Evolutionary conservation across 2,329 filamentous ascomycete genomes (phyloP).

Genomic region (Paraphaeosphaeria sporulosa): DNA sequence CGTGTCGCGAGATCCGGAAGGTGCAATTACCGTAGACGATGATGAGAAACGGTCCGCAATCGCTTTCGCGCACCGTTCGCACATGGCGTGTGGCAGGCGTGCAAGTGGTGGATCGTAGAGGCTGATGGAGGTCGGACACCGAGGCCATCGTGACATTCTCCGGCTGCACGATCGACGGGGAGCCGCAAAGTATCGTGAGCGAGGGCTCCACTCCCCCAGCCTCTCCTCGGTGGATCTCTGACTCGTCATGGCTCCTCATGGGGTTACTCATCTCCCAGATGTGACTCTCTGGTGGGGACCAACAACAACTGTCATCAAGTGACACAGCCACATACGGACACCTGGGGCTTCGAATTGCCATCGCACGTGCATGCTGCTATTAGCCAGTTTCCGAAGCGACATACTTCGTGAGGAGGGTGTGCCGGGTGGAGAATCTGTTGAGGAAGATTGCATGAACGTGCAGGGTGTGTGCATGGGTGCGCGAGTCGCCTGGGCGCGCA

Average conservation of each 20-base stretch:
- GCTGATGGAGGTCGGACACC: conserved; percentile 4
- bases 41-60: not conserved
- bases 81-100: not conserved
- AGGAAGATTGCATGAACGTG: conserved; percentile 21
- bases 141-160: conserved; percentile 3
- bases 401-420: conserved; percentile 2
- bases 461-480: conserved; percentile 20
- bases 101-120: not conserved
- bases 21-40: conserved; percentile 1
- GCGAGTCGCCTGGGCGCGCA: conserved; percentile 29
- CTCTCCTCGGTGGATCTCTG: not conserved
- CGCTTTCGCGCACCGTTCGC: not conserved
- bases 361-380: not conserved
- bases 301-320: not conserved
- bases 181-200: conserved; percentile 11
- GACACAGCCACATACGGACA: conserved; percentile 7
- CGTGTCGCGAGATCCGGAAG: conserved; percentile 4
- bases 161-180: conserved; percentile 2
- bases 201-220: not conserved
- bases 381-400: conserved; percentile 7
- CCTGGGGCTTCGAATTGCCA: conserved; percentile 7
- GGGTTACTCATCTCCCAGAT: not conserved
- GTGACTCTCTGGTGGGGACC: not conserved
- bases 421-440: conserved; percentile 20
- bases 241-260: not conserved